Conservation (phyloP, 1,139 yeast genomes). For the Starmera stellimalicola region DNA sequence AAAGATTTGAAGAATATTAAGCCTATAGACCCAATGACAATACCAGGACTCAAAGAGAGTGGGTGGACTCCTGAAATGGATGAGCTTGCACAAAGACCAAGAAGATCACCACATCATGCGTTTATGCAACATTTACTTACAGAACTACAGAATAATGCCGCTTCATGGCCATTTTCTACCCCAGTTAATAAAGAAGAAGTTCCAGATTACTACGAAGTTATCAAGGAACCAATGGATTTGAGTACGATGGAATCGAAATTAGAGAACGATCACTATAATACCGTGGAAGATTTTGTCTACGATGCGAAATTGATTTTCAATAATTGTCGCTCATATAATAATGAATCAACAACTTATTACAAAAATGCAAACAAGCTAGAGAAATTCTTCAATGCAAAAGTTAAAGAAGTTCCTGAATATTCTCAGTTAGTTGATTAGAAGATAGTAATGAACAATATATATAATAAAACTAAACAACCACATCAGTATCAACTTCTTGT, state of each 20-base stretch:
- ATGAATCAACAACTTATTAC: constrained; percentile 83
- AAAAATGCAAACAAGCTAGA: constrained; percentile 89
- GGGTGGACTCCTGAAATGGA: constrained; percentile 99
- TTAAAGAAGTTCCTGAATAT: constrained; percentile 54
- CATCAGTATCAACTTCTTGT: constrained; percentile 40
- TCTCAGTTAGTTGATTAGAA: constrained; percentile 26
- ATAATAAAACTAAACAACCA: background rate
- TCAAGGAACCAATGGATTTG: constrained; percentile 98
- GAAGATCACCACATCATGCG: constrained; percentile 90
- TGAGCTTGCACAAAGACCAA: constrained; percentile 88
- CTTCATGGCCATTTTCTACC: constrained; percentile 97
- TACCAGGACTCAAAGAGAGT: constrained; percentile 84
- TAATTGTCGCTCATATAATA: constrained; percentile 84
- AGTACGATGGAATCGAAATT: constrained; percentile 91
- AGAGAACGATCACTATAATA: constrained; percentile 84
- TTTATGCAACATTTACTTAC: constrained; percentile 82
- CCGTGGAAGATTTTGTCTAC: constrained; percentile 84
- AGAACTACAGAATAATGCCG: constrained; percentile 88
- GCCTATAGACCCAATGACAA: constrained; percentile 60
- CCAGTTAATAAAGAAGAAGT: constrained; percentile 94
- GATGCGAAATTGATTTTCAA: constrained; percentile 82
- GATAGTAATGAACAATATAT: background rate
- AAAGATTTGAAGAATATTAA: constrained; percentile 40
- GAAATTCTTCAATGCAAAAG: constrained; percentile 71
- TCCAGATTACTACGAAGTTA: constrained; percentile 91